These are phyloP conservation scores for Lithospermum erythrorhizon DNA, from an alignment of 257 asterid species.

Conservation along the genomic window DNA sequence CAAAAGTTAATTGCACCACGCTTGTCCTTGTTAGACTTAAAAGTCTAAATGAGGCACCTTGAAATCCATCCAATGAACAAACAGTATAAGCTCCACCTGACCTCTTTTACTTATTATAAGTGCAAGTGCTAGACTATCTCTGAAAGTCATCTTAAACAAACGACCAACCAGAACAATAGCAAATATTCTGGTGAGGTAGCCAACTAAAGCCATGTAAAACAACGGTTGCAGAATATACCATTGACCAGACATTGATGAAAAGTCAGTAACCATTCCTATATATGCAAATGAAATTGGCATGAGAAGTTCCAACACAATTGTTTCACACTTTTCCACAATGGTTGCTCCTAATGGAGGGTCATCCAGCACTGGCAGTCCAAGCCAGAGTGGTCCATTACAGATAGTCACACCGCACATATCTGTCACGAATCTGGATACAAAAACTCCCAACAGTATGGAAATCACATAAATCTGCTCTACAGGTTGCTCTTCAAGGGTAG, in stretches of 20 bases:
- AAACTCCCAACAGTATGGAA: constrained; percentile 46
- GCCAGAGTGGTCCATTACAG: constrained; percentile 69
- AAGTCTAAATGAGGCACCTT: constrained; percentile 12
- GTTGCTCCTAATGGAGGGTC: constrained; percentile 82
- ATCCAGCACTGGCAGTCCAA: constrained; percentile 75
- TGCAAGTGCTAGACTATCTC: constrained; percentile 64
- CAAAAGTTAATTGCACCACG: too few relatives aligned
- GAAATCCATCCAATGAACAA: constrained; percentile 55
- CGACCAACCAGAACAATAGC: constrained; percentile 30
- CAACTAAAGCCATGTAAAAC: constrained; percentile 28
- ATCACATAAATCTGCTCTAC: constrained; percentile 57
- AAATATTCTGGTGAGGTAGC: constrained; percentile 25
- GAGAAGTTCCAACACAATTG: constrained; percentile 38
- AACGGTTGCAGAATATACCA: constrained; percentile 49
- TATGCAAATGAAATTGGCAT: constrained; percentile 55
- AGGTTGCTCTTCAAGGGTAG: constrained; percentile 56
- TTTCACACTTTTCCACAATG: constrained; percentile 70
- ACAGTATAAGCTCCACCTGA: constrained; percentile 59
- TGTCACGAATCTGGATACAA: constrained; percentile 41
- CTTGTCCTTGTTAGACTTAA: too few relatives aligned
- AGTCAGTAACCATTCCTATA: constrained; percentile 42
- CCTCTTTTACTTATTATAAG: constrained; percentile 64
- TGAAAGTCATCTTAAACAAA: constrained; percentile 28
- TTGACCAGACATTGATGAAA: constrained; percentile 18
- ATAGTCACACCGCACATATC: constrained; percentile 58